phyloP scores from a whole-genome alignment of 2,329 filamentous ascomycete genomes.

The Onygenales sp. region DNA sequence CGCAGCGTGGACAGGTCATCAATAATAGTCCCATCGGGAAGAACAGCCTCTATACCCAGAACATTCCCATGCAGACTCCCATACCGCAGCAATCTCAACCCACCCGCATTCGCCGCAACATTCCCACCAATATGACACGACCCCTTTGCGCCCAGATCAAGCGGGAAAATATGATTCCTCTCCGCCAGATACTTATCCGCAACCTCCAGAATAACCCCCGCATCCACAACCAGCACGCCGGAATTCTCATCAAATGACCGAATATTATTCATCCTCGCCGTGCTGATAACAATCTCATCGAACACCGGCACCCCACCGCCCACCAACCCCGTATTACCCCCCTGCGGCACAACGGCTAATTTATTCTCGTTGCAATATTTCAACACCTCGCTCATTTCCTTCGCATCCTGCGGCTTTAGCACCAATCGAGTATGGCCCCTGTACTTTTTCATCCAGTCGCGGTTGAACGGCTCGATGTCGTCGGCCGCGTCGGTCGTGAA shows the following conservation, averaged over 20 bases:
- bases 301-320: slow-evolving; percentile 95
- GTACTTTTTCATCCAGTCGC: slow-evolving; percentile 99
- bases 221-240: slow-evolving; percentile 80
- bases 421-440: slow-evolving; percentile 81
- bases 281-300: slow-evolving; percentile 92
- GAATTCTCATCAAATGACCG: slow-evolving; percentile 88
- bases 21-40: slow-evolving; percentile 86
- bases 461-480: slow-evolving; percentile 86
- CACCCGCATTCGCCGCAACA: slow-evolving; percentile 90
- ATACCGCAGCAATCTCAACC: slow-evolving; percentile 79
- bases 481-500: slow-evolving; percentile 63
- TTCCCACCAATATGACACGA: slow-evolving; percentile 96
- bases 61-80: slow-evolving; percentile 91
- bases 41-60: slow-evolving; percentile 82
- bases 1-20: slow-evolving; percentile 79
- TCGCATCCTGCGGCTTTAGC: slow-evolving; percentile 71
- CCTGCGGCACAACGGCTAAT: slow-evolving; percentile 91
- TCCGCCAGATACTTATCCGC: slow-evolving; percentile 80
- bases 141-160: slow-evolving; percentile 96
- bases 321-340: slow-evolving; percentile 91
- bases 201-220: slow-evolving; percentile 81
- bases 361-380: slow-evolving; percentile 91
- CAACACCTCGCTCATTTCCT: slow-evolving; percentile 83
- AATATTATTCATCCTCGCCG: slow-evolving; percentile 83
- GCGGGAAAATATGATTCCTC: slow-evolving; percentile 78